Evolutionary conservation across 2,329 filamentous ascomycete species (phyloP), one percentile per base, ranked within the genome.

Genomic region (Fusarium tjaetaba): DNA sequence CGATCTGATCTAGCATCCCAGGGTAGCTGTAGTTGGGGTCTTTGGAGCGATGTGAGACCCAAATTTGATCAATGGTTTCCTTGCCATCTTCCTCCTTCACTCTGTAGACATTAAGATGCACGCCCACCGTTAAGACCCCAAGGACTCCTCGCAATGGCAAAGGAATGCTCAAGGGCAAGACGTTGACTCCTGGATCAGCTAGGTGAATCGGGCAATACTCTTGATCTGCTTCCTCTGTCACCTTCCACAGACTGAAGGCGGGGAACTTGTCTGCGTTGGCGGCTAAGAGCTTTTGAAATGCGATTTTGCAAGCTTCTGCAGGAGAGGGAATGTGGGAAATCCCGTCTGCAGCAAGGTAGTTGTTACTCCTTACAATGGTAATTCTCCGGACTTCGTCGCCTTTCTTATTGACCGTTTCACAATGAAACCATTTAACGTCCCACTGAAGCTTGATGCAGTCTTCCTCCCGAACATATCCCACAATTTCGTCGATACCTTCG

Each of bases 71-170:
- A 60, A 77, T 70, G 39, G 42, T 75, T 28, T 43, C 72, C 39
- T 61, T 67, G 51, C 77, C 74, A n/a, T 67, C 72, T 32, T 64
- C 61, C n/a, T 61, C 53, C 48, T 73, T 78, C 48, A 76, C 63
- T 38, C 78, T 80, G 71, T 79, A 84, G 51, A 81, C 79, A 68
- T 81, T 84, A 69, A 84, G 76, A 64, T 84, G 82, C 5, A 81
- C 79, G 13, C 82, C 82, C 9, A 80, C 77, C 4, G 82, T 84
- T 38, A 81, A 72, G 39, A 82, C 76, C 11, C 82, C 82, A 34
- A 84, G 78, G 15, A 83, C 70, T 4, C 82, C 82, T 8, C 82
- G 75, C 34, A 79, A 68, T 6, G 81, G 79, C 15, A 80, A 77
- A 7, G 81, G 80, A 15, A 83, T 79, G 42, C 73, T 61, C 26